A percentile compares a stretch with the other conserved stretches of the same genome.
Evolutionary conservation across 768 basidiomycete genomes (phyloP).

Genomic region (Calocera cornea): DNA sequence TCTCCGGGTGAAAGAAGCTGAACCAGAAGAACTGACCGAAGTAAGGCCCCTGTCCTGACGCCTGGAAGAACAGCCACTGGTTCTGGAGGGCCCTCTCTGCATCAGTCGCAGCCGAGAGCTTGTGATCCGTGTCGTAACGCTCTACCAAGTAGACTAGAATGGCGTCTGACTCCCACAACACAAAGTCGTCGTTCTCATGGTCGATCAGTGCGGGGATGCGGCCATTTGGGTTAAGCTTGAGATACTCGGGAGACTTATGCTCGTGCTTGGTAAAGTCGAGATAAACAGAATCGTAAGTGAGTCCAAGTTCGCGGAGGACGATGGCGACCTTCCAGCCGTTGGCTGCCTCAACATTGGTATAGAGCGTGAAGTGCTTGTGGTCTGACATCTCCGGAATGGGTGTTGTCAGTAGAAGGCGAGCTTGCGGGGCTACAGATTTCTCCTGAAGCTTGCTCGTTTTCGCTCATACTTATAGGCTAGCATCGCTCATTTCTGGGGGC

Average conservation of each 20-base stretch:
- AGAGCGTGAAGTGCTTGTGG: conserved; percentile 14
- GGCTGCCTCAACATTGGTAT: conserved; percentile 11
- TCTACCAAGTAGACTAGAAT: conserved; percentile 14
- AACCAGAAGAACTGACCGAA: conserved; percentile 16
- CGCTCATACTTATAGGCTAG: no score
- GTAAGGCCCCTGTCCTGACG: conserved; percentile 14
- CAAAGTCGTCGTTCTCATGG: conserved; percentile 14
- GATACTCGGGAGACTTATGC: conserved; percentile 11
- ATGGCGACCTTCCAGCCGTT: conserved; percentile 15
- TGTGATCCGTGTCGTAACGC: conserved; percentile 15
- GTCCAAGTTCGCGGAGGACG: conserved; percentile 14
- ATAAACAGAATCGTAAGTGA: conserved; percentile 14
- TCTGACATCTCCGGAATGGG: conserved; percentile 7
- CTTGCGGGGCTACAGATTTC: no score
- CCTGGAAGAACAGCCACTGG: conserved; percentile 17
- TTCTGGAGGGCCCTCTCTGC: conserved; percentile 10
- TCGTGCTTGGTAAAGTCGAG: conserved; percentile 13
- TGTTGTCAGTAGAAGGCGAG: conserved; percentile 1
- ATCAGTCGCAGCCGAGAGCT: conserved; percentile 11
- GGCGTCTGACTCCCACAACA: conserved; percentile 15
- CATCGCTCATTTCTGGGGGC: no score
- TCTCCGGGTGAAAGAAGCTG: conserved; percentile 14
- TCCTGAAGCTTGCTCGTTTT: no score
- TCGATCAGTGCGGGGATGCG: conserved; percentile 17
- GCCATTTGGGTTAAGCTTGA: conserved; percentile 12